Evolutionary conservation across 1,139 yeast species (phyloP).

Genomic region (Yamadazyma dendronema): DNA sequence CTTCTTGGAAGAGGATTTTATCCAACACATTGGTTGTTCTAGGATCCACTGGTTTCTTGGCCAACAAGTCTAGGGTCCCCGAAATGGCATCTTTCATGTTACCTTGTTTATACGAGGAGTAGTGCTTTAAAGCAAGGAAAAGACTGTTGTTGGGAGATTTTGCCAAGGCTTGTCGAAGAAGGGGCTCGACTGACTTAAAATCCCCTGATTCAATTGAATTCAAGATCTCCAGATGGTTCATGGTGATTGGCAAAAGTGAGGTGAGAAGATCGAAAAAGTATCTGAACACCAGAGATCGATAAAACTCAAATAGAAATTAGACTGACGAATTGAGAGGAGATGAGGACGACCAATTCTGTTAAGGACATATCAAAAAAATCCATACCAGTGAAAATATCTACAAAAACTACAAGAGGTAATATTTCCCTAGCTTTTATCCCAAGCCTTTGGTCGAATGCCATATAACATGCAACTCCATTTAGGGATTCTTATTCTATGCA

Average conservation of each 20-base stretch:
- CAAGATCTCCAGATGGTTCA: conserved; percentile 19
- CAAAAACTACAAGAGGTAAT: neutral
- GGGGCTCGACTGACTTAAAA: conserved; percentile 50
- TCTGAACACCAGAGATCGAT: neutral
- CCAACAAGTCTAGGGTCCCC: conserved; percentile 40
- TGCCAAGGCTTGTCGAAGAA: conserved; percentile 48
- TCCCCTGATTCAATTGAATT: conserved; percentile 51
- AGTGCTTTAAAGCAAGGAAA: conserved; percentile 51
- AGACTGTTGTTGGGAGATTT: conserved; percentile 57
- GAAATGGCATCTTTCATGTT: conserved; percentile 42
- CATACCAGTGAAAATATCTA: neutral
- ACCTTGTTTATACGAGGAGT: conserved; percentile 43
- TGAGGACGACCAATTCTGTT: neutral
- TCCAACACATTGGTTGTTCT: conserved; percentile 49
- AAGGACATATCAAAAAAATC: too few species aligned
- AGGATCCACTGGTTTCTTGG: conserved; percentile 53
- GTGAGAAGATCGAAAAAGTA: neutral
- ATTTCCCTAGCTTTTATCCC: conserved; percentile 17
- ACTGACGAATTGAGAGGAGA: too few species aligned
- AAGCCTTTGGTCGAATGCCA: conserved; percentile 24
- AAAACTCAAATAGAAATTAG: neutral
- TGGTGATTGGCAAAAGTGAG: conserved; percentile 1
- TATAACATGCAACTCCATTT: conserved; percentile 21
- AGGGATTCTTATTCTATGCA: conserved; percentile 19
- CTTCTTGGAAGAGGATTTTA: conserved; percentile 35